A percentile compares a stretch with the other conserved stretches of the same genome.
phyloP scores from a whole-genome alignment of 2,329 filamentous ascomycete genomes.

The Aspergillus bombycis region DNA sequence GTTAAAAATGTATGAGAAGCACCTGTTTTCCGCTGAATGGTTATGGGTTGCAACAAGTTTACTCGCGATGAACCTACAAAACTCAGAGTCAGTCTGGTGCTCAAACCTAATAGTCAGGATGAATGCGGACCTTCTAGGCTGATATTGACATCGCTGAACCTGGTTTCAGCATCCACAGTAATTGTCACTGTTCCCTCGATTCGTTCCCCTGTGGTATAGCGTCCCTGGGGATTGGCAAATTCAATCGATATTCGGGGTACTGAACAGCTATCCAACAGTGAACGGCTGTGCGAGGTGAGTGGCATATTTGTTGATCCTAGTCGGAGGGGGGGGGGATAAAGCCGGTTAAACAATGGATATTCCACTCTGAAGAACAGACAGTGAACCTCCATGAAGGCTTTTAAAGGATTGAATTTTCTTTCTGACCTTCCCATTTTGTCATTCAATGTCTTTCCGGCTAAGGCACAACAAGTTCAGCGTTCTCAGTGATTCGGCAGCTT shows the following conservation, averaged over 20 bases:
- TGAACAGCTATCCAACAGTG: neutral
- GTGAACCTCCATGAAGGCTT: neutral
- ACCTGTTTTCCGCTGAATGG: neutral
- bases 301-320: neutral
- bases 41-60: neutral
- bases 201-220: neutral
- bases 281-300: neutral
- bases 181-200: neutral
- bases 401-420: neutral
- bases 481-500: neutral
- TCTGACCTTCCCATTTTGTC: neutral
- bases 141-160: neutral
- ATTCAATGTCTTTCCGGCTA: neutral
- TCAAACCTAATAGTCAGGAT: neutral
- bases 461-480: neutral
- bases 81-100: neutral
- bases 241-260: neutral
- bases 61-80: neutral
- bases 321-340: accelerated
- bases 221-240: neutral
- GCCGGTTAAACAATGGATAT: neutral
- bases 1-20: neutral
- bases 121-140: neutral
- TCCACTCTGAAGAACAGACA: neutral
- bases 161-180: neutral